Conservation (phyloP, 306 rosid species). For the Acacia acuminata region DNA sequence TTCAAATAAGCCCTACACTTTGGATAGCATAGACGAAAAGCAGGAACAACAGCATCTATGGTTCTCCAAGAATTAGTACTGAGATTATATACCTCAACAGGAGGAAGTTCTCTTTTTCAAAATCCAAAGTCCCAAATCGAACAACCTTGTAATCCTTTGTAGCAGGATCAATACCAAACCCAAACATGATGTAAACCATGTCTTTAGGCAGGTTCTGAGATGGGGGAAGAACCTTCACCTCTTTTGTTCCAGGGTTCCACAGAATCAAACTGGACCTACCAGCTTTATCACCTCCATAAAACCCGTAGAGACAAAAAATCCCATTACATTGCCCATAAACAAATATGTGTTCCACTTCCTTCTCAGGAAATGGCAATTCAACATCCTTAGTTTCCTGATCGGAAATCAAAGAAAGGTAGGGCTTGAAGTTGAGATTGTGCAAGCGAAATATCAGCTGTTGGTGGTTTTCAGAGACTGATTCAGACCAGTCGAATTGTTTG, state of each 20-base stretch:
- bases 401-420: neutral
- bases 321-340: constrained; percentile 16
- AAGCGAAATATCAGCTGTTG: neutral
- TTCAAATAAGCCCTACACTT: neutral
- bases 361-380: neutral
- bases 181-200: neutral
- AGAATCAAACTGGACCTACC: neutral
- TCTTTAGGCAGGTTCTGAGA: neutral
- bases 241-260: constrained; percentile 11
- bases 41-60: neutral
- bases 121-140: neutral
- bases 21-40: neutral
- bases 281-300: neutral
- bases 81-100: neutral
- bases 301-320: neutral
- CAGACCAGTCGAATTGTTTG: neutral
- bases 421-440: neutral
- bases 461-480: neutral
- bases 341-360: neutral
- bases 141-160: constrained; percentile 16
- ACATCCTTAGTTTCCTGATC: neutral
- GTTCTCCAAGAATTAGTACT: constrained; percentile 7
- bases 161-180: constrained; percentile 4
- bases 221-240: constrained; percentile 1
- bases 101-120: neutral